Evolutionary conservation across 352 stramenopile species (phyloP).

Genomic region (Globisporangium emineosum): DNA sequence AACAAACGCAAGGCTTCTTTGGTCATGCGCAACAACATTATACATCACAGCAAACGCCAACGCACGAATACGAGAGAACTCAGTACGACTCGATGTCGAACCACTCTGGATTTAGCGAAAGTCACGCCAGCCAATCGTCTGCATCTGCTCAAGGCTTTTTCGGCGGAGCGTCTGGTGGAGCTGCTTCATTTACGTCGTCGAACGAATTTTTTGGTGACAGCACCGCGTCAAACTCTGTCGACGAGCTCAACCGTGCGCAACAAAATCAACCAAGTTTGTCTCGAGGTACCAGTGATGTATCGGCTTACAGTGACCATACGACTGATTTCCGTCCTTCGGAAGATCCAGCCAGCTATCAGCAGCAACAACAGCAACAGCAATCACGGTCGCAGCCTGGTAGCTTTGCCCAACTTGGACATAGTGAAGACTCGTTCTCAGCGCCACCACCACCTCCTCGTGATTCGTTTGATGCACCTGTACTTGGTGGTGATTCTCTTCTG

Average conservation of each 20-base stretch:
- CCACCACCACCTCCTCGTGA: slow-evolving; percentile 1
- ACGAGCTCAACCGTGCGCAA: slow-evolving; percentile 14
- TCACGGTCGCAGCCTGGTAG: slow-evolving; percentile 11
- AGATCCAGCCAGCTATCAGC: slow-evolving; percentile 8
- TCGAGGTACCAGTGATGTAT: slow-evolving; percentile 33
- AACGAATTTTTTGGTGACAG: slow-evolving; percentile 22
- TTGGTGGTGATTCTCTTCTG: not conserved
- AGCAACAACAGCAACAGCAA: slow-evolving; percentile 17
- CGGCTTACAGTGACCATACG: slow-evolving; percentile 30
- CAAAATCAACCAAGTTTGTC: slow-evolving; percentile 29
- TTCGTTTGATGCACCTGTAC: too few relatives aligned
- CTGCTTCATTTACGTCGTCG: slow-evolving; percentile 16
- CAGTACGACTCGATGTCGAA: slow-evolving; percentile 12
- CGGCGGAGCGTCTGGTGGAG: not conserved
- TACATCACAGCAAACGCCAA: not conserved
- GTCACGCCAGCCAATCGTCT: slow-evolving; percentile 4
- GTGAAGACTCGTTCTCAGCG: slow-evolving; percentile 7
- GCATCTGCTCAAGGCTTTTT: slow-evolving; percentile 17
- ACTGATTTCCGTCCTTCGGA: slow-evolving; percentile 22
- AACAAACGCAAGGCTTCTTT: slow-evolving; percentile 6
- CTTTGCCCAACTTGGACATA: slow-evolving; percentile 3
- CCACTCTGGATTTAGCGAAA: slow-evolving; percentile 14
- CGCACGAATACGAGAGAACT: slow-evolving; percentile 6
- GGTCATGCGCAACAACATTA: not conserved
- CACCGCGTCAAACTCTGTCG: slow-evolving; percentile 1